Percentiles rank a stretch among this genome's conserved stretches.
phyloP scores from a whole-genome alignment of 352 stramenopile genomes.

The Globisporangium nodosum region DNA sequence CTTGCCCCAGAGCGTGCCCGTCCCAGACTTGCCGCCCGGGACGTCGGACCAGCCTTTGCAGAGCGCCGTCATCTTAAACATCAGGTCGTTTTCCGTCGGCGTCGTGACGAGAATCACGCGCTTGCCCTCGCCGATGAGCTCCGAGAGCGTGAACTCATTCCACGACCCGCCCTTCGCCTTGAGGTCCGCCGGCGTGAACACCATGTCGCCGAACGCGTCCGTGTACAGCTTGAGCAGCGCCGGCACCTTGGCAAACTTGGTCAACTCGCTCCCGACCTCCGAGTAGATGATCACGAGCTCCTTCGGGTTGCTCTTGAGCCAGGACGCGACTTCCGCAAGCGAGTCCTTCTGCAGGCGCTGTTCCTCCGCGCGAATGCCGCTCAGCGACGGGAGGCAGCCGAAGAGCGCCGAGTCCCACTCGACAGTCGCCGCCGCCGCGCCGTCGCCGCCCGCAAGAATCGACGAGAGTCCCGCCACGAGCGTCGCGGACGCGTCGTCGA shows the following conservation, averaged over 20 bases:
- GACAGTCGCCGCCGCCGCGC: conserved; percentile 19
- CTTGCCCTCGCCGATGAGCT: conserved; percentile 42
- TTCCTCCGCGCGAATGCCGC: conserved; percentile 67
- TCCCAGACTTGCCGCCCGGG: conserved; percentile 16
- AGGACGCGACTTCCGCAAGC: conserved; percentile 50
- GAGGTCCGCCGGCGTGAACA: conserved; percentile 46
- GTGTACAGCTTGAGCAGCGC: conserved; percentile 44
- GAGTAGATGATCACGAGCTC: conserved; percentile 58
- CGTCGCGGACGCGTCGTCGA: conserved; percentile 41
- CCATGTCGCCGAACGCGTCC: conserved; percentile 35
- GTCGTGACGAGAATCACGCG: conserved; percentile 46
- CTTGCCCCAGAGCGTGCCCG: conserved; percentile 33
- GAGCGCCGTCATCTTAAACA: conserved; percentile 47
- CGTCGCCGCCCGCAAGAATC: conserved; percentile 27
- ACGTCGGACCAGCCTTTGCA: conserved; percentile 42
- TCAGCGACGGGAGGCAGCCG: conserved; percentile 74
- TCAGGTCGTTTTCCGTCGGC: conserved; percentile 38
- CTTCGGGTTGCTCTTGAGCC: conserved; percentile 43
- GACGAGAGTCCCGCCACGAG: conserved; percentile 27
- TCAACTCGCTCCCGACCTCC: conserved; percentile 42
- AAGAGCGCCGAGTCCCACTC: conserved; percentile 59
- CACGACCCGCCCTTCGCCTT: conserved; percentile 28
- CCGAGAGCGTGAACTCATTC: conserved; percentile 39
- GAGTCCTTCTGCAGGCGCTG: conserved; percentile 43
- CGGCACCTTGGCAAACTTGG: conserved; percentile 33